Conservation (phyloP, 371 early-diverging fungal genomes). For the Mortierella sp. region DNA sequence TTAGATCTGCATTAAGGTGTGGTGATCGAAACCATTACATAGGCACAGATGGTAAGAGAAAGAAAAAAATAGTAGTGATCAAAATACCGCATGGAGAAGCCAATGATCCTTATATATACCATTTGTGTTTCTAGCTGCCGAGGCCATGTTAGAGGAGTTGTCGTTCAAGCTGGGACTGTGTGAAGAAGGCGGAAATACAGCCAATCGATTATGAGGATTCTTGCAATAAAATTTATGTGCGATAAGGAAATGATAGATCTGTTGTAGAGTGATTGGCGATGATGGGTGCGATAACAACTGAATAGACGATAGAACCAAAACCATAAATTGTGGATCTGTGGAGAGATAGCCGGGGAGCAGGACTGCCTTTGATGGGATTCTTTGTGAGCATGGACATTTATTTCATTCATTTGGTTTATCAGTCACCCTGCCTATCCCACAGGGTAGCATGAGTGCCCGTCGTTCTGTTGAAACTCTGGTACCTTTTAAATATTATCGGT, state of each 20-base stretch:
- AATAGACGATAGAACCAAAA: neutral
- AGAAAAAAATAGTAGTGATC: too few relatives aligned
- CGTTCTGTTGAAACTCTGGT: too few relatives aligned
- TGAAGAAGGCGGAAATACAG: conserved; percentile 4
- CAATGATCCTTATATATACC: too few relatives aligned
- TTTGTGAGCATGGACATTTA: neutral
- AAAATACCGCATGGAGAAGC: too few relatives aligned
- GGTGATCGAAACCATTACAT: conserved; percentile 35
- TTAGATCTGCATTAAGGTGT: too few relatives aligned
- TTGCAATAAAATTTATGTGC: neutral
- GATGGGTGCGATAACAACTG: neutral
- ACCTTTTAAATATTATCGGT: too few relatives aligned
- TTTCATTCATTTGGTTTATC: neutral
- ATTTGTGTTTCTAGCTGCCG: conserved; percentile 27
- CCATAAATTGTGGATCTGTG: neutral
- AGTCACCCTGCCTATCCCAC: too few relatives aligned
- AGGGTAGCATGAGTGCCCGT: too few relatives aligned
- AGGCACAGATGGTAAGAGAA: conserved; percentile 43
- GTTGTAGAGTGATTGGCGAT: neutral
- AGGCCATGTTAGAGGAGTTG: conserved; percentile 54
- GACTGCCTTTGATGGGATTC: neutral
- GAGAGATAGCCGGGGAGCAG: neutral
- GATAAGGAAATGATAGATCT: neutral
- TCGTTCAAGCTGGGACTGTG: conserved; percentile 42
- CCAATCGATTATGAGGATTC: neutral